Evolutionary conservation across 768 basidiomycete species (phyloP), one percentile per base, ranked within the genome.

Genomic region (Dacryopinax spathularia): DNA sequence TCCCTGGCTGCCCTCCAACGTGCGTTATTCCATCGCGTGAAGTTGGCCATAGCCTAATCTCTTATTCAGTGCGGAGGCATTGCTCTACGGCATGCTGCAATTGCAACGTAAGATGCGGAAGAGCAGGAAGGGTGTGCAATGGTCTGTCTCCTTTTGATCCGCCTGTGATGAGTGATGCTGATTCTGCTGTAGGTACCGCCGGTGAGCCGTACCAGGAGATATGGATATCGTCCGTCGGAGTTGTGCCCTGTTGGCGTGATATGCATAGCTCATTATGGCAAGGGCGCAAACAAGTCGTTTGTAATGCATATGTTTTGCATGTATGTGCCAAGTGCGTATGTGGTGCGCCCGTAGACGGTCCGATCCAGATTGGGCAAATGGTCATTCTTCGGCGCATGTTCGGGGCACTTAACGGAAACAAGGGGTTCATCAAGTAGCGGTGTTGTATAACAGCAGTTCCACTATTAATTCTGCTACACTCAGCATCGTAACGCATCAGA

Each of bases 11-110:
- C 74, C 90, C 88, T 22, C 89, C 88, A 9, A 91, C 89, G 29
- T 61, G 13, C 27, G 48, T 33, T n/a, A 4, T 37, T 39, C 25
- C 29, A 25, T 18, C 13, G n/a, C 34, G 13, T 18, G 16, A 25
- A 1, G 60, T 63, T 25, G 43, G 61, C 34, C 48, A 33, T 59
- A 61, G 1, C 63, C 60, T 25, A 44, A 61, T 22, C 31, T 61
- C 62, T 36, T 41, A 61, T 13, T 64, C 64, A 77, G 76, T 2
- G 95, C 96, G n/a, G 96, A 99, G 75, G 96, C 96, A 15, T 81
- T 98, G 37, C 80, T 98, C 66, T 96, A 94, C 70, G 93, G 93
- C 60, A 91, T 96, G 91, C 82, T 97, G 48, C 93, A 97, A 73
- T 82, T 97, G 60, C 93, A 96, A 75, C 85, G 93, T 63, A 97